Percentiles rank a stretch among this genome's conserved stretches.
Evolutionary conservation across 768 basidiomycete species (phyloP).

Genomic region (Daedalea quercina): DNA sequence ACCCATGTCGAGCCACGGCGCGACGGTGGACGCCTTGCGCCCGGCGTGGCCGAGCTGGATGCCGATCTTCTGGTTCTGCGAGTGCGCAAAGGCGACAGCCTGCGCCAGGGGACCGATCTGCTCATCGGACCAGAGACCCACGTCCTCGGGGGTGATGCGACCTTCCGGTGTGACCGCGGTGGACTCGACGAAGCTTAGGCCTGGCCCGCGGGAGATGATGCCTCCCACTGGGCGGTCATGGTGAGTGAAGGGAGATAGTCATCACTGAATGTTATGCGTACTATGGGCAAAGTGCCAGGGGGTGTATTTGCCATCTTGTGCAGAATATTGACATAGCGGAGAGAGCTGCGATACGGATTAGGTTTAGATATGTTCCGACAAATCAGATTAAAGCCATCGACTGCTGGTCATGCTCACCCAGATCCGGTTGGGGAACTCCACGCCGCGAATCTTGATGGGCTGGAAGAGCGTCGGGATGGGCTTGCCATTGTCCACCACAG

Average conservation of each 20-base stretch:
- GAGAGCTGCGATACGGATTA: slow-evolving; percentile 29
- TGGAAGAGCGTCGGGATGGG: slow-evolving; percentile 41
- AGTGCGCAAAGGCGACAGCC: slow-evolving; percentile 64
- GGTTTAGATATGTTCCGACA: background rate
- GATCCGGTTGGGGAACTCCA: slow-evolving; percentile 24
- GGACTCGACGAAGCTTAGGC: slow-evolving; percentile 58
- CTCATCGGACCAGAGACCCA: slow-evolving; percentile 55
- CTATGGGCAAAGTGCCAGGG: slow-evolving; percentile 53
- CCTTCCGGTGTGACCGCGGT: slow-evolving; percentile 54
- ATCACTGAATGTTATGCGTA: too few species aligned
- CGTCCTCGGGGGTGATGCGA: slow-evolving; percentile 55
- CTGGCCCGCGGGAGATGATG: slow-evolving; percentile 47
- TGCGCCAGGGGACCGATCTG: slow-evolving; percentile 43
- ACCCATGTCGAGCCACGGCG: slow-evolving; percentile 57
- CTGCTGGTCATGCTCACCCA: slow-evolving; percentile 11
- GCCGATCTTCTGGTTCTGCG: slow-evolving; percentile 61
- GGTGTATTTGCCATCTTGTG: slow-evolving; percentile 43
- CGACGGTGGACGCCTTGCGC: slow-evolving; percentile 56
- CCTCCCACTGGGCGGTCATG: slow-evolving; percentile 34
- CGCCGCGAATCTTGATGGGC: slow-evolving; percentile 38
- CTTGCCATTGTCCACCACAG: slow-evolving; percentile 25
- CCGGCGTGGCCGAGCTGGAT: slow-evolving; percentile 77
- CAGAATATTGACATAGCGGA: slow-evolving; percentile 56
- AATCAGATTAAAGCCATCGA: too few species aligned
- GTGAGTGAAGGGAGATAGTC: background rate